Conservation (phyloP, 1,284 basidiomycete species). For the Cryptococcus sp. region DNA sequence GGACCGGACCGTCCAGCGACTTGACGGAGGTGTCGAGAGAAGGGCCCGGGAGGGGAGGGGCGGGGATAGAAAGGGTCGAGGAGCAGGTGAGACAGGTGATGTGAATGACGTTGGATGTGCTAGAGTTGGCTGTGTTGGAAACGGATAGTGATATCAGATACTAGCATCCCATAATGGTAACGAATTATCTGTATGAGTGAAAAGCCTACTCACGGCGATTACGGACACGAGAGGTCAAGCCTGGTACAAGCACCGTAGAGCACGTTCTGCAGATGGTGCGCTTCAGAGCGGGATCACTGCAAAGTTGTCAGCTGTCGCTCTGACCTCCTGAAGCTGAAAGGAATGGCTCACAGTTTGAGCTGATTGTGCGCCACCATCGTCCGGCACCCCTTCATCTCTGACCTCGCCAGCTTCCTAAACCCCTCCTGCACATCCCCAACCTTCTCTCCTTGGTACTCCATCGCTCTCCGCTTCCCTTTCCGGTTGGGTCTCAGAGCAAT, state of each 20-base stretch:
- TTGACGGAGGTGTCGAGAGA: background rate
- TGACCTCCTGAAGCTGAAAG: background rate
- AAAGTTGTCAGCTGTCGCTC: background rate
- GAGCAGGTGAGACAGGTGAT: constrained; percentile 32
- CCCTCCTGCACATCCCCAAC: constrained; percentile 5
- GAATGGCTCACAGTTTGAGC: constrained; percentile 34
- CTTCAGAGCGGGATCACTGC: constrained; percentile 43
- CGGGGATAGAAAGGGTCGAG: constrained; percentile 17
- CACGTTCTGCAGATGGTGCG: constrained; percentile 34
- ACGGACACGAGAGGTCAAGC: constrained; percentile 35
- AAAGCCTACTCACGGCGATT: constrained; percentile 31
- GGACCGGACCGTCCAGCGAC: constrained; percentile 30
- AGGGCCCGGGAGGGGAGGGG: constrained; percentile 11
- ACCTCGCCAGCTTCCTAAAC: constrained; percentile 25
- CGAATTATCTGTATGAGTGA: background rate
- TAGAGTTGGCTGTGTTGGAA: constrained; percentile 18
- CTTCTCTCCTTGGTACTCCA: constrained; percentile 1
- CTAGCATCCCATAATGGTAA: background rate
- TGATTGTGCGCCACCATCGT: constrained; percentile 42
- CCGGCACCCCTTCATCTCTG: constrained; percentile 27
- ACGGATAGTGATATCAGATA: background rate
- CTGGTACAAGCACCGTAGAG: constrained; percentile 40
- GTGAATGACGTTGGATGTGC: constrained; percentile 22
- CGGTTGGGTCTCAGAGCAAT: constrained; percentile 9
- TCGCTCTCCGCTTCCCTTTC: constrained; percentile 22